Evolutionary conservation across 257 asterid genomes (phyloP), one percentile per base, ranked within the genome.

Genomic region (Penstemon newberryi): DNA sequence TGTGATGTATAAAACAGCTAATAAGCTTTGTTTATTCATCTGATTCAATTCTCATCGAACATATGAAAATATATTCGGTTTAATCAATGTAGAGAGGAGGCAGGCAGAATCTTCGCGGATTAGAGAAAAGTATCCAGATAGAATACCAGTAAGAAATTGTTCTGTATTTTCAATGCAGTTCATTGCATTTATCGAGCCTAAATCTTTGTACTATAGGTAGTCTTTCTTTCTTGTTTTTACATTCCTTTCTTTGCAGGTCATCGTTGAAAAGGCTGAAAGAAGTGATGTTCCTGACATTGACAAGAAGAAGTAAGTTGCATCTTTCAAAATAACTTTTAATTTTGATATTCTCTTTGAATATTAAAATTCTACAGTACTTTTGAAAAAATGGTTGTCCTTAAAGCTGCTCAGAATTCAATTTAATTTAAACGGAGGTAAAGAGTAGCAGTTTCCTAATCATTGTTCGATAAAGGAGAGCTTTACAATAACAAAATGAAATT

Each of bases 251-350:
- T 43, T 41, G 51, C 54, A 86, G 93, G 93, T 86, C 53, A 86
- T 86, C 19, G 93, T 86, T 71, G 93, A 86, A 82, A 86, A 82
- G 80, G 93, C 93, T 8, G 93, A 86, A 65, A 86, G 72, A 69
- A 86, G 88, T 51, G 90, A 86, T 44, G 78, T 86, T 52, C 93
- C 93, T n/a, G 78, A 75, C 71, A 82, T 86, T 39, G 93, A 86
- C 67, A 86, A 86, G 85, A 86, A 86, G 71, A 86, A 86, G 93
- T 86, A 77, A 56, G 90, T 46, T 45, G 3, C 60, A 56, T 52
- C 18, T 19, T 9, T 12, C 41, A 1, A 25, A 25, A 25, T 25
- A 25, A 25, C 33, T 25, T 25, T 25, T 25, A 25, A 25, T 25
- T 25, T 25, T 25, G 33, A 25, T 25, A 25, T 25, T 25, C 33